Base-by-base conservation (phyloP, 805 yeast species). In the Candida loeiensis region DNA sequence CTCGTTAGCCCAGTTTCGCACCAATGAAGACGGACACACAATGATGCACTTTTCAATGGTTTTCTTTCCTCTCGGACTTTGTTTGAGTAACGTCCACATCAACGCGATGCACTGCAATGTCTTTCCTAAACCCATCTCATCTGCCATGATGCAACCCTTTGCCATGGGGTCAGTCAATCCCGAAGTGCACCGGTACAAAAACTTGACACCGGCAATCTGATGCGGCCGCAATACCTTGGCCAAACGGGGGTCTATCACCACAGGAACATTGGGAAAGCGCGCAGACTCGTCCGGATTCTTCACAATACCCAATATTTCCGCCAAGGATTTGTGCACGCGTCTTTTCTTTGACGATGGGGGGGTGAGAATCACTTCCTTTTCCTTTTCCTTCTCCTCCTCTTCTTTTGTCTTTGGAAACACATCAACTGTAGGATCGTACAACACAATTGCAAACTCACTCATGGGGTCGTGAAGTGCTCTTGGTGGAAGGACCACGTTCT, bases 71-170 rank as follows among this genome's bases (percentile, higher is more conserved):
- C 90, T 76, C 1, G 98, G 98, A 6, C 95, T 82, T 58, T 91
- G 99, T 45, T 77, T 78, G 36, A 91, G 68, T 36, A 91, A 59
- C 0, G 97, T 91, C 98, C 98, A 91, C 85, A 90, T 74, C 22
- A 91, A 69, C 0, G 96, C 73, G 24, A 91, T 74, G 59, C 98
- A 91, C 58, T 88, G 96, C 18, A 88, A 68, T 0, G 96, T 88
- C 56, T 88, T 88, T 18, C 96, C 96, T 28, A 88, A 69, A 3
- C 96, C 97, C 97, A 89, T 89, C 60, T 86, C 97, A 64, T 89
- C 97, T 0, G 97, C 97, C 98, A 91, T 91, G 37, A 91, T 91
- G 56, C 97, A 91, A 2, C 99, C 99, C 54, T 84, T 79, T 0
- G 97, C 97, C 24, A 83, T 71, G 6, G 87, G 76, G 56, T 84